Percentiles rank a stretch among this genome's conserved stretches.
phyloP scores from a whole-genome alignment of 768 basidiomycete genomes.

The Amanita jacksonii region DNA sequence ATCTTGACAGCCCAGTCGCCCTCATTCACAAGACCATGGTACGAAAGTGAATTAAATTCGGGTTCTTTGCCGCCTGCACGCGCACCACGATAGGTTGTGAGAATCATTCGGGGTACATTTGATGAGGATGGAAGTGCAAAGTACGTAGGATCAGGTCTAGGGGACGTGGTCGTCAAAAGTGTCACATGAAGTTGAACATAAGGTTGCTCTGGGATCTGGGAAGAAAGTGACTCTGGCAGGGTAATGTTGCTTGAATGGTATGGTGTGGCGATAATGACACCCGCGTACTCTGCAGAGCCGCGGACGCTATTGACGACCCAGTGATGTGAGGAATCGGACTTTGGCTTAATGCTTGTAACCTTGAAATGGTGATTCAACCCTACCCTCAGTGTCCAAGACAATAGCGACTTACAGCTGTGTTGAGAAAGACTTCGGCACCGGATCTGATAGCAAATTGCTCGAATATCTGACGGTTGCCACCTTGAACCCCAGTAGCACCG shows the following conservation, averaged over 20 bases:
- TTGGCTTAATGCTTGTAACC: conserved; percentile 44
- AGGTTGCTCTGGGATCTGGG: conserved; percentile 54
- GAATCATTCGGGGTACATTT: conserved; percentile 48
- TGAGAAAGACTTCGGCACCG: conserved; percentile 57
- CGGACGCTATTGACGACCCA: conserved; percentile 45
- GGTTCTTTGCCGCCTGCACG: conserved; percentile 49
- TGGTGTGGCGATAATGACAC: conserved; percentile 82
- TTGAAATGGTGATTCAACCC: too few species aligned
- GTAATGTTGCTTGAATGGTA: conserved; percentile 59
- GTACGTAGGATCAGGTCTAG: conserved; percentile 51
- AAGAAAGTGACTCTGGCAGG: conserved; percentile 37
- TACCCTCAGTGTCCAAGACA: conserved; percentile 5
- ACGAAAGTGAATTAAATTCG: conserved; percentile 82
- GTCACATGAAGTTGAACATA: conserved; percentile 88
- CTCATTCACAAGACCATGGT: conserved; percentile 52
- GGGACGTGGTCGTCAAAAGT: conserved; percentile 68
- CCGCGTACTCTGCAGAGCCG: conserved; percentile 48
- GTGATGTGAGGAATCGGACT: conserved; percentile 29
- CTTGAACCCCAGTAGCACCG: conserved; percentile 55
- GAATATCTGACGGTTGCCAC: conserved; percentile 84
- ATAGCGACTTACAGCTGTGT: conserved; percentile 44
- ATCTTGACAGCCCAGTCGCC: conserved; percentile 79
- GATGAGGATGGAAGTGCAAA: conserved; percentile 45
- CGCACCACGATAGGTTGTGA: conserved; percentile 64
- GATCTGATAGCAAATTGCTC: conserved; percentile 68